Conservation (phyloP, 441 rosid species). For the Mallotus japonicus region DNA sequence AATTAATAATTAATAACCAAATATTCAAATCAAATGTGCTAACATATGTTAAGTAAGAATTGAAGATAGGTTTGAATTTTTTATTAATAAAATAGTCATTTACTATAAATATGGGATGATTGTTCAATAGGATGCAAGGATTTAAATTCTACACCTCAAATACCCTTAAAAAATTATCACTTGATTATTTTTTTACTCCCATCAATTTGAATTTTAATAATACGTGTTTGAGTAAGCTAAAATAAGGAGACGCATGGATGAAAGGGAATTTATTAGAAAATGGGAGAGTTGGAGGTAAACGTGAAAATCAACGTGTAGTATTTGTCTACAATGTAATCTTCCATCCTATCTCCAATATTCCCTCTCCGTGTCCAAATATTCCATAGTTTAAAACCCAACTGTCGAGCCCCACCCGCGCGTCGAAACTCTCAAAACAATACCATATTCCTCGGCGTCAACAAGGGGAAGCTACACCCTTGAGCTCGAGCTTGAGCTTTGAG, state of each 20-base stretch:
- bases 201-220: too few relatives aligned
- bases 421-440: slow-evolving; percentile 23
- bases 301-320: slow-evolving; percentile 41
- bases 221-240: too few relatives aligned
- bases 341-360: slow-evolving; percentile 47
- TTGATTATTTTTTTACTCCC: too few relatives aligned
- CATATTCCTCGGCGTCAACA: slow-evolving; percentile 71
- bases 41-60: too few relatives aligned
- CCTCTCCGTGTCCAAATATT: slow-evolving; percentile 60
- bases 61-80: too few relatives aligned
- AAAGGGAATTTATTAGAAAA: not conserved
- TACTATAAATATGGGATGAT: too few relatives aligned
- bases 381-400: slow-evolving; percentile 21
- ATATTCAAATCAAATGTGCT: too few relatives aligned
- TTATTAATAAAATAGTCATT: too few relatives aligned
- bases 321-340: slow-evolving; percentile 38
- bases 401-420: slow-evolving; percentile 57
- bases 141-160: too few relatives aligned
- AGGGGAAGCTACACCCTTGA: slow-evolving; percentile 16
- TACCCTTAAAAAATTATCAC: too few relatives aligned
- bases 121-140: too few relatives aligned
- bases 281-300: not conserved
- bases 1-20: too few relatives aligned
- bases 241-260: not conserved
- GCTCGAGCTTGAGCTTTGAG: not conserved